Conservation (phyloP, 352 stramenopile genomes). For the Lagenidium giganteum region DNA sequence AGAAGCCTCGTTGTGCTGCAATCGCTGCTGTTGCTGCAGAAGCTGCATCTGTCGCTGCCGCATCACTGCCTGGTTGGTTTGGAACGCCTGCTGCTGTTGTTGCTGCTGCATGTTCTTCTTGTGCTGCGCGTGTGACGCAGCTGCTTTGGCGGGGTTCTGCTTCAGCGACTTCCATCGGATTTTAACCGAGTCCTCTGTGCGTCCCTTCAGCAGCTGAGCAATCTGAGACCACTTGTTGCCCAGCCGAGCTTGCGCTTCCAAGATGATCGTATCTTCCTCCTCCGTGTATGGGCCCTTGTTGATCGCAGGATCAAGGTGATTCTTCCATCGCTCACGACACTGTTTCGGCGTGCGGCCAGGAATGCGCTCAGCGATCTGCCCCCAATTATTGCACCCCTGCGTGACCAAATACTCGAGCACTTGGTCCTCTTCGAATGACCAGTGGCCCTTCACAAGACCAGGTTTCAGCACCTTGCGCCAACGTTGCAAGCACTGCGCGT, state of each 20-base stretch:
- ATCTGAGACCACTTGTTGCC: constrained; percentile 97
- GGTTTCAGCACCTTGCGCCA: constrained; percentile 94
- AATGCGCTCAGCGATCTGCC: constrained; percentile 88
- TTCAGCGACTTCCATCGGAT: constrained; percentile 90
- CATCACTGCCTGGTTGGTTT: constrained; percentile 55
- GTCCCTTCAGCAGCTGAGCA: constrained; percentile 87
- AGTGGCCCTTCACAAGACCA: constrained; percentile 94
- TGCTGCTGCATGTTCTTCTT: constrained; percentile 74
- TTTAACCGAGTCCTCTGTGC: constrained; percentile 93
- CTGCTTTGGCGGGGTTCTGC: constrained; percentile 79
- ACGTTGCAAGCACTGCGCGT: constrained; percentile 85
- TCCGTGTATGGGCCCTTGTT: constrained; percentile 94
- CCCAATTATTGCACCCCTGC: constrained; percentile 91
- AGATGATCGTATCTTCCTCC: constrained; percentile 92
- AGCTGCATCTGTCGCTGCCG: constrained; percentile 65
- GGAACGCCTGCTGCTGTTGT: constrained; percentile 32
- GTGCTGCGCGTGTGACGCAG: constrained; percentile 65
- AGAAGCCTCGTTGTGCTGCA: constrained; percentile 56
- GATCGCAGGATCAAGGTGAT: constrained; percentile 87
- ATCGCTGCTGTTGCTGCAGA: constrained; percentile 65
- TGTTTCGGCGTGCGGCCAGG: constrained; percentile 91
- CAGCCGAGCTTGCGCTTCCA: constrained; percentile 84
- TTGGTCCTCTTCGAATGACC: constrained; percentile 93
- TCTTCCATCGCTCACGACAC: constrained; percentile 89
- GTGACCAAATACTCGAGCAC: constrained; percentile 89